Percentiles rank a stretch among this genome's conserved stretches.
Conservation (phyloP, 495 filamentous ascomycete genomes). For the Aspergillus bertholletiae region DNA sequence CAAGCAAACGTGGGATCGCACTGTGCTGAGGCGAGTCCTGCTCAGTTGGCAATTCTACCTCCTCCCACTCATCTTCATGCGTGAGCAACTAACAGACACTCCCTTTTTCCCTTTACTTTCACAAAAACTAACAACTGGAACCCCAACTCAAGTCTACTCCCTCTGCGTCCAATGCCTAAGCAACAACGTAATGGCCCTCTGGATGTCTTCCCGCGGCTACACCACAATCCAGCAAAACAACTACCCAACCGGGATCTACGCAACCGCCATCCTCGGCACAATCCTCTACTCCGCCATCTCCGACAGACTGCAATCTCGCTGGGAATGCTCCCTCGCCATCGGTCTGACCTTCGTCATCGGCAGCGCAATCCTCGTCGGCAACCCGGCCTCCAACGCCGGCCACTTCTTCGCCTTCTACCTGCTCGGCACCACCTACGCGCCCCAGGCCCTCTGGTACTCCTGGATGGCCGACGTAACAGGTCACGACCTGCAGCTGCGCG, state of each 20-base stretch:
- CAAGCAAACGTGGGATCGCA: slow-evolving; percentile 26
- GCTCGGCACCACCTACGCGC: slow-evolving; percentile 31
- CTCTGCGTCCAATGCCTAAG: slow-evolving; percentile 29
- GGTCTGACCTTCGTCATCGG: slow-evolving; percentile 31
- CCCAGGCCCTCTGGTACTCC: slow-evolving; percentile 36
- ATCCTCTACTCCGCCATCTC: slow-evolving; percentile 32
- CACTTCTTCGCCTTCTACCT: slow-evolving; percentile 34
- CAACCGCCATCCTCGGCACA: slow-evolving; percentile 30
- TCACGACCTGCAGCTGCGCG: slow-evolving; percentile 31
- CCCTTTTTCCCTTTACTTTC: background rate
- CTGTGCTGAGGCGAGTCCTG: slow-evolving; percentile 27
- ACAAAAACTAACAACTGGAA: background rate
- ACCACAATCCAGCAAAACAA: slow-evolving; percentile 33
- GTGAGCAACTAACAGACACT: slow-evolving; percentile 17
- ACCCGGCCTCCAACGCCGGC: slow-evolving; percentile 18
- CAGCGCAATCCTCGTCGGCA: slow-evolving; percentile 28
- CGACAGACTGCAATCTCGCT: slow-evolving; percentile 29
- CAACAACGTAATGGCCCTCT: slow-evolving; percentile 36
- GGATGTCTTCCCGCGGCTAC: slow-evolving; percentile 34
- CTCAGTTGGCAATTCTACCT: slow-evolving; percentile 36
- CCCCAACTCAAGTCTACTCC: slow-evolving; percentile 27
- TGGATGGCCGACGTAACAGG: slow-evolving; percentile 35
- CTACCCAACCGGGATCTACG: slow-evolving; percentile 31
- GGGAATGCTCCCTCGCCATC: slow-evolving; percentile 33
- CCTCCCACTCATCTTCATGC: slow-evolving; percentile 33